Percentiles rank a stretch among this genome's conserved stretches.
Conservation (phyloP, 2,329 filamentous ascomycete genomes). For the Herpotrichia juniperi region DNA sequence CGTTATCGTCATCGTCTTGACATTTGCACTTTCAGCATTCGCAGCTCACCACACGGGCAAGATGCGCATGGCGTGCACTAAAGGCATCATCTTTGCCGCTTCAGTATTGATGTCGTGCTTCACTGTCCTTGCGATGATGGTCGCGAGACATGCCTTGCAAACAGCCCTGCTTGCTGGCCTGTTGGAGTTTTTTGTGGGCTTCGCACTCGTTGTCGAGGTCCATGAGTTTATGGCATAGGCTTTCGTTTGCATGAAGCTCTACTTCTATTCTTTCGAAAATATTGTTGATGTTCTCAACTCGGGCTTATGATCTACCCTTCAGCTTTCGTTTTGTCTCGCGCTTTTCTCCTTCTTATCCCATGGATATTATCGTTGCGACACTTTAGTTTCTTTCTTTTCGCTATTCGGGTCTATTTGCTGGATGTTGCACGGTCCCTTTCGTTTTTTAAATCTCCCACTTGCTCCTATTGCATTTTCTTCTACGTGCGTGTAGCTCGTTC, state of each 20-base stretch:
- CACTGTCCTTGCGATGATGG: constrained; percentile 26
- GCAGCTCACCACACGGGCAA: constrained; percentile 23
- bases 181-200: constrained; percentile 27
- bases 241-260: not conserved
- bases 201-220: constrained; percentile 29
- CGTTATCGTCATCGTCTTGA: constrained; percentile 18
- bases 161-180: constrained; percentile 31
- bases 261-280: too few relatives aligned
- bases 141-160: constrained; percentile 22
- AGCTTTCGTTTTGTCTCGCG: not conserved
- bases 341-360: not conserved
- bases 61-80: constrained; percentile 21
- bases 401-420: too few relatives aligned
- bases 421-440: too few relatives aligned
- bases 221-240: constrained; percentile 23
- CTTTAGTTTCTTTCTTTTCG: too few relatives aligned
- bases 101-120: constrained; percentile 22
- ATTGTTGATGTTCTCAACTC: not conserved
- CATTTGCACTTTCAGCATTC: constrained; percentile 14
- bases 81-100: constrained; percentile 25
- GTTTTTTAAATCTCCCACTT: too few relatives aligned
- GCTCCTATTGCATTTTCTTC: too few relatives aligned
- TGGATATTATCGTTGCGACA: too few relatives aligned
- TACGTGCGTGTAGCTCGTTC: too few relatives aligned
- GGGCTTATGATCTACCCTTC: not conserved